Evolutionary conservation across 805 yeast species (phyloP), one percentile per base, ranked within the genome.

Genomic region (Kuraishia piskuri): DNA sequence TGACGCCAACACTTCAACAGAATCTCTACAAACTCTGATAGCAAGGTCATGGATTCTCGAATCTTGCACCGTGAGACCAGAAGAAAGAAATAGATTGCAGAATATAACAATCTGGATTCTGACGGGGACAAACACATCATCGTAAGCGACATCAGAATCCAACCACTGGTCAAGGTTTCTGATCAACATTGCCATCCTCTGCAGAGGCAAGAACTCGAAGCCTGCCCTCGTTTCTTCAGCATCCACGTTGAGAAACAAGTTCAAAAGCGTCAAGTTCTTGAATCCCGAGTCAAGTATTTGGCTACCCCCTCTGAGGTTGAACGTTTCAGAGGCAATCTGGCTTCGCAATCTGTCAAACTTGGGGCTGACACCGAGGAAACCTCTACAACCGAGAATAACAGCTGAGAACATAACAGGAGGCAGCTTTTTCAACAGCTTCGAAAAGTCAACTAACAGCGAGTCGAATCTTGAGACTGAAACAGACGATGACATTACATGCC

Each of bases 161-260:
- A 84, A 58, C 88, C 91, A 85, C 20, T 67, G 68, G 3, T 66
- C 61, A 1, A 90, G 57, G 4, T 78, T 75, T 46, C 72, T 76
- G 20, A 88, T 56, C 8, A 85, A 67, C 88, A 86, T 80, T 47
- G 74, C 77, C 45, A 85, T 69, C 58, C 94, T 76, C 61, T 83
- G 90, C 2, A 78, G 72, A 6, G 88, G 85, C 23, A 87, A 68
- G 2, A 82, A 73, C n/a, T 63, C 67, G 48, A 67, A 68, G 3
- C 50, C 48, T 4, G 55, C 55, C 7, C 61, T 45, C 1, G 53
- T 61, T 22, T 56, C 57, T 19, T 67, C 72, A 7, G 58, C 57
- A 23, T 70, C 73, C 2, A 67, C 55, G 51, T 66, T 61, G 54
- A 81, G 70, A 57, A 72, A 67, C 54, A 74, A 70, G 49, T 71